phyloP scores from a whole-genome alignment of 2,329 filamentous ascomycete species.

The Byssoonygena ceratinophila region DNA sequence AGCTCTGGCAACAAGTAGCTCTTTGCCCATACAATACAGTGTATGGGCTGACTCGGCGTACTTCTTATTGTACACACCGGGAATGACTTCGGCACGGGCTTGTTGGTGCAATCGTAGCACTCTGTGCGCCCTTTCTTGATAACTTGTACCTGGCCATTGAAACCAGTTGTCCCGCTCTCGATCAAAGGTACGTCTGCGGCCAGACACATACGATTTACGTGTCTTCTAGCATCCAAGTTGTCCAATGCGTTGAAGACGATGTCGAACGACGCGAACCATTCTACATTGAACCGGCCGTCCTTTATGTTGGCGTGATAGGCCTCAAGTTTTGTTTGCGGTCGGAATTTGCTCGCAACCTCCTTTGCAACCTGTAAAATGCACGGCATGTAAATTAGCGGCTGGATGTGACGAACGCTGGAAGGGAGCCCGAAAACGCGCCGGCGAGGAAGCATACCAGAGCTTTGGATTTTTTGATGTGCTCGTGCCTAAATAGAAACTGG shows the following conservation, averaged over 20 bases:
- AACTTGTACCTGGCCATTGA: conserved; percentile 94
- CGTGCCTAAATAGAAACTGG: conserved; percentile 90
- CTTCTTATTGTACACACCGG: conserved; percentile 96
- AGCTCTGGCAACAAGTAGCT: conserved; percentile 92
- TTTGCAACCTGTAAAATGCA: conserved; percentile 62
- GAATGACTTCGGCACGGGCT: conserved; percentile 83
- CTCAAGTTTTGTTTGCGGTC: conserved; percentile 73
- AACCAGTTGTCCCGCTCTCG: conserved; percentile 94
- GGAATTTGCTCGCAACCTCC: conserved; percentile 82
- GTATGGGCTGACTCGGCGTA: conserved; percentile 90
- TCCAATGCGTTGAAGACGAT: conserved; percentile 96
- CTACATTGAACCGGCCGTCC: conserved; percentile 70
- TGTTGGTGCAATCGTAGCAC: conserved; percentile 90
- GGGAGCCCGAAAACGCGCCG: conserved; percentile 13
- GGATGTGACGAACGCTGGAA: background rate
- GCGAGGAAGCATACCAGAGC: conserved; percentile 68
- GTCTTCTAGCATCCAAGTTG: conserved; percentile 82
- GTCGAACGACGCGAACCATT: conserved; percentile 74
- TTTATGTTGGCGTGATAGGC: conserved; percentile 95
- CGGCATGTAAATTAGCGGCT: conserved; percentile 18
- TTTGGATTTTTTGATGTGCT: conserved; percentile 97
- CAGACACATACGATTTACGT: conserved; percentile 96
- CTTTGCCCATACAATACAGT: conserved; percentile 98
- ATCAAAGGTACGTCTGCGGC: conserved; percentile 82
- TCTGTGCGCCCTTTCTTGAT: conserved; percentile 87